Conservation (phyloP, 208 protist species). For the Sergeia podlipaevii region DNA sequence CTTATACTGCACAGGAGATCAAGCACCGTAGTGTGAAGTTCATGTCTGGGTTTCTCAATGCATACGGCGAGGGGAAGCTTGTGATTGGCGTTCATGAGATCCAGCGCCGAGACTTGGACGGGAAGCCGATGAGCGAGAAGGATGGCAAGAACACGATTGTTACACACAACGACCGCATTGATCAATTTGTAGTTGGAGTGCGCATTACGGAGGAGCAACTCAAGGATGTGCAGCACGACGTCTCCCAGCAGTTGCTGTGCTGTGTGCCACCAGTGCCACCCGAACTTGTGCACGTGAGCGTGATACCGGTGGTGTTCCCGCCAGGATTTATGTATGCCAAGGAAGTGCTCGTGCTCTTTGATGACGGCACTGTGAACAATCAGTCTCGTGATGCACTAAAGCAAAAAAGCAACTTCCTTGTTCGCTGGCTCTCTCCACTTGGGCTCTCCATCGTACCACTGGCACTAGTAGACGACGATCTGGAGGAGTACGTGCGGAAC, state of each 20-base stretch:
- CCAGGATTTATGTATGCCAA: constrained; percentile 27
- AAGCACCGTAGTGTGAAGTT: constrained; percentile 62
- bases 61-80: constrained; percentile 51
- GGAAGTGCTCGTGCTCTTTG: constrained; percentile 43
- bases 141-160: constrained; percentile 38
- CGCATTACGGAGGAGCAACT: constrained; percentile 33
- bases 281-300: constrained; percentile 28
- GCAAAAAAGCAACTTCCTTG: constrained; percentile 59
- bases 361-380: constrained; percentile 15
- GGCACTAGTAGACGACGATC: constrained; percentile 22
- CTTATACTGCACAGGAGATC: constrained; percentile 44
- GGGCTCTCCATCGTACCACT: constrained; percentile 52
- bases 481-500: constrained; percentile 7
- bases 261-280: constrained; percentile 65
- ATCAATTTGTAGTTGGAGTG: constrained; percentile 61
- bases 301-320: constrained; percentile 51
- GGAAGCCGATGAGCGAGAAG: constrained; percentile 23
- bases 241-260: constrained; percentile 43
- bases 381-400: constrained; percentile 34
- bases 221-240: constrained; percentile 36
- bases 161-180: constrained; percentile 51
- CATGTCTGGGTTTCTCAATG: constrained; percentile 74
- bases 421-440: constrained; percentile 41
- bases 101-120: constrained; percentile 21
- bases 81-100: constrained; percentile 68